These are phyloP conservation scores for Diaporthe sp. DNA, from an alignment of 2,329 filamentous ascomycete genomes.

Conservation along the genomic window DNA sequence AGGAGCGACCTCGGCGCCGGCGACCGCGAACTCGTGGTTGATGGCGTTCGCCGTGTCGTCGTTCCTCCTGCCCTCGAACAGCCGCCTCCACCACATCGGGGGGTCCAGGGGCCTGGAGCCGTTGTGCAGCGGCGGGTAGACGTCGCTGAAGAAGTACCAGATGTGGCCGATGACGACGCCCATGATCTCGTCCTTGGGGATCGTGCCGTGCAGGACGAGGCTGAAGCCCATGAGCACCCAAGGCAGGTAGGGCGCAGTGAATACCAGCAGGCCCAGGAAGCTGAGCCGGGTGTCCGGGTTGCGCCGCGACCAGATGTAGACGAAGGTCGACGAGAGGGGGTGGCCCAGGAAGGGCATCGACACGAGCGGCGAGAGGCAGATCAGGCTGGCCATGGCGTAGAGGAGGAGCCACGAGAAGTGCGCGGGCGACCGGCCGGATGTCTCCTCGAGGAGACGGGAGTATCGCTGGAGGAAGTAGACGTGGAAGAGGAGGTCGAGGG, in stretches of 20 bases:
- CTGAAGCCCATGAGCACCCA: conserved; percentile 97
- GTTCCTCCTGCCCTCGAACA: conserved; percentile 77
- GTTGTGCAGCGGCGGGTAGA: conserved; percentile 92
- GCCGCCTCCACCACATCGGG: conserved; percentile 87
- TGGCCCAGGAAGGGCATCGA: conserved; percentile 96
- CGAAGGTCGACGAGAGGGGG: conserved; percentile 90
- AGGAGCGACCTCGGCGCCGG: conserved; percentile 58
- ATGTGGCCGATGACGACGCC: conserved; percentile 95
- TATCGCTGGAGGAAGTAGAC: conserved; percentile 99
- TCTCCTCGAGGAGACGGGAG: conserved; percentile 93
- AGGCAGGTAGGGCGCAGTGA: conserved; percentile 93
- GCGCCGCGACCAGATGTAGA: conserved; percentile 97
- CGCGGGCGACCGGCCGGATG: conserved; percentile 89
- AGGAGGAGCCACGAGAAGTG: conserved; percentile 95
- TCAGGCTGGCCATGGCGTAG: conserved; percentile 84
- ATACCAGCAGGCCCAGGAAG: conserved; percentile 89
- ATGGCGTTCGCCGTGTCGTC: conserved; percentile 67
- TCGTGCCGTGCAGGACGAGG: conserved; percentile 87
- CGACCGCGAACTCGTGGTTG: conserved; percentile 74
- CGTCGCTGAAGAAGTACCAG: conserved; percentile 98
- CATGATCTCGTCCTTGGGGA: conserved; percentile 97
- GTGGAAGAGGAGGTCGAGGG: conserved; percentile 94
- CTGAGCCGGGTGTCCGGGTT: conserved; percentile 94
- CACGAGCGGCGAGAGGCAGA: conserved; percentile 86
- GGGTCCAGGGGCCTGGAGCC: conserved; percentile 90